Conservation (phyloP, 306 rosid genomes). For the Senna tora region DNA sequence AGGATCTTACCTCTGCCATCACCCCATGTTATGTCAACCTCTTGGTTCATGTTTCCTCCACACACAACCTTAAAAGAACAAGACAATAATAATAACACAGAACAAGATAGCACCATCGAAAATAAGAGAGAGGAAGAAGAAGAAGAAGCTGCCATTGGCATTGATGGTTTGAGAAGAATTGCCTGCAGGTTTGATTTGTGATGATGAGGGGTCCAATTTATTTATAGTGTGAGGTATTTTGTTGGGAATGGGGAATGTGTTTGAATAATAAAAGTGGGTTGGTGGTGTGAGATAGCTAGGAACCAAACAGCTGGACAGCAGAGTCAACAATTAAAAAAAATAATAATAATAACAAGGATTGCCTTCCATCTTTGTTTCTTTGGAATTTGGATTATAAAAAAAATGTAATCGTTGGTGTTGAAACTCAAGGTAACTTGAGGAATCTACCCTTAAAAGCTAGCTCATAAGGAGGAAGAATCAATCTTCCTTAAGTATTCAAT, state of each 20-base stretch:
- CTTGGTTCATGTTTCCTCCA: constrained; percentile 49
- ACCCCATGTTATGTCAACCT: constrained; percentile 71
- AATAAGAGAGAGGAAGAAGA: constrained; percentile 21
- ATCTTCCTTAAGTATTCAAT: no score
- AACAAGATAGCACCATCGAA: not conserved
- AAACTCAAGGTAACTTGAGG: no score
- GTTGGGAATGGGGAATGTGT: not conserved
- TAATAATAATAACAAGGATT: not conserved
- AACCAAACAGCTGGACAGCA: constrained; percentile 44
- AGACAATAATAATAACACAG: constrained; percentile 23
- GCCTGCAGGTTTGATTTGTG: no score
- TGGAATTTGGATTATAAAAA: no score
- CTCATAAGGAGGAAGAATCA: no score
- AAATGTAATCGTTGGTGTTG: no score
- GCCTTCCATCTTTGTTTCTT: no score
- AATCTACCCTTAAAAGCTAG: no score
- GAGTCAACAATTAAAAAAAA: not conserved
- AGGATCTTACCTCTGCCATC: constrained; percentile 63
- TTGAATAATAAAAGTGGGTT: constrained; percentile 37
- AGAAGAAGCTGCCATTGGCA: constrained; percentile 38
- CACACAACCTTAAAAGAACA: constrained; percentile 26
- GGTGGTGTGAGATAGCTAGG: constrained; percentile 40
- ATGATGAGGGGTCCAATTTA: no score
- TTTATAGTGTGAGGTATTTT: no score
- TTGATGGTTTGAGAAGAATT: no score